Evolutionary conservation across 345 rosid genomes (phyloP).

Genomic region (Eucalyptus pauciflora): DNA sequence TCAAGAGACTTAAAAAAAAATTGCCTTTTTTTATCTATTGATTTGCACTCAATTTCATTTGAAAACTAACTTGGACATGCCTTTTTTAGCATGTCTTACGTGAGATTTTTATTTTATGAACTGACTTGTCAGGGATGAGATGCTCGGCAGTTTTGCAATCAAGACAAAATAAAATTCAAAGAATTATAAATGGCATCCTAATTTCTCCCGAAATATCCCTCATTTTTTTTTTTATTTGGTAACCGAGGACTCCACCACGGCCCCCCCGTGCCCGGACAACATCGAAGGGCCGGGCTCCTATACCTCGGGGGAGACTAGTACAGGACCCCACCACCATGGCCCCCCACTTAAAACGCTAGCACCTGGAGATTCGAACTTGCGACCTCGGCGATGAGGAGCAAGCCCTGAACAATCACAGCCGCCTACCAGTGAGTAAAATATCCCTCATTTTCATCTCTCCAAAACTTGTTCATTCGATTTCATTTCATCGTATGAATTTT

Average conservation of each 20-base stretch:
- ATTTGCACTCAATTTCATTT: not conserved
- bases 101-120: not conserved
- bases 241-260: too few species aligned
- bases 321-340: too few species aligned
- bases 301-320: too few species aligned
- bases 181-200: not conserved
- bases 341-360: too few species aligned
- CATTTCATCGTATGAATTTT: not conserved
- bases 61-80: not conserved
- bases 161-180: not conserved
- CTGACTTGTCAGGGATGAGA: accelerated
- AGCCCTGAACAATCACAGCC: too few species aligned
- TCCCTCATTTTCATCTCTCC: not conserved
- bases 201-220: not conserved
- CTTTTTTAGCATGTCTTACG: not conserved
- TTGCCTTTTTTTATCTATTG: not conserved
- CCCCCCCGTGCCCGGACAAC: too few species aligned
- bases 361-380: too few species aligned
- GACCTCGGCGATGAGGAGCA: too few species aligned
- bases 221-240: not conserved
- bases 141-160: accelerated
- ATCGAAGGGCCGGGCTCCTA: too few species aligned
- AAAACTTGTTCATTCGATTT: not conserved
- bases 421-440: not conserved
- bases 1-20: not conserved